phyloP scores from a whole-genome alignment of 371 early-diverging fungal genomes.

The Saksenaea oblongispora region DNA sequence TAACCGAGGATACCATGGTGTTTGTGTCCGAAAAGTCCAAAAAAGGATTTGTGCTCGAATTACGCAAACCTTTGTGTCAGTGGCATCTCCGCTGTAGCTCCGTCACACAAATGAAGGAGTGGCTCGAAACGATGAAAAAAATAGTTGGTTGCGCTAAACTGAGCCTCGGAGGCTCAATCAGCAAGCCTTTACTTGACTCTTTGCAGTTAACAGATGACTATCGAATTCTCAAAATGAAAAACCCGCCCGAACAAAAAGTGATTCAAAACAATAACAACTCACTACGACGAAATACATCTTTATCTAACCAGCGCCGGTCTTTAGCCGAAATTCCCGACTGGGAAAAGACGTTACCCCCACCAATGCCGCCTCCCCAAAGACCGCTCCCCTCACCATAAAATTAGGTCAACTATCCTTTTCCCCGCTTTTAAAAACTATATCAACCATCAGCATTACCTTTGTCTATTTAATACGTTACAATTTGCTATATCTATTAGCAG shows the following conservation, averaged over 20 bases:
- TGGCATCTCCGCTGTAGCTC: conserved; percentile 47
- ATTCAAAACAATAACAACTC: neutral
- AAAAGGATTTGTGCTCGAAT: conserved; percentile 40
- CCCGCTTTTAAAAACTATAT: too few relatives aligned
- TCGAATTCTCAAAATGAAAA: conserved; percentile 21
- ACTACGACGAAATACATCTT: conserved; percentile 12
- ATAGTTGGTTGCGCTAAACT: conserved; percentile 40
- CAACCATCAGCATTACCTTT: too few relatives aligned
- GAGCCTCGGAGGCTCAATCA: conserved; percentile 28
- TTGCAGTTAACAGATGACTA: conserved; percentile 35
- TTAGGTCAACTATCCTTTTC: too few relatives aligned
- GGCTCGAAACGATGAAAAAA: conserved; percentile 47
- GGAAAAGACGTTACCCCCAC: conserved; percentile 40
- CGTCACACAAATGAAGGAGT: conserved; percentile 32
- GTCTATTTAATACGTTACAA: too few relatives aligned
- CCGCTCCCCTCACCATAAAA: neutral
- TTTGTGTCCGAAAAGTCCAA: conserved; percentile 51
- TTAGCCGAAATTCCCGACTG: conserved; percentile 42
- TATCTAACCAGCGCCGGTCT: conserved; percentile 21
- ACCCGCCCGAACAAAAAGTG: conserved; percentile 6
- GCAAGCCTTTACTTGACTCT: conserved; percentile 15
- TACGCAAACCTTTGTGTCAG: conserved; percentile 40
- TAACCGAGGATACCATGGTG: conserved; percentile 45
- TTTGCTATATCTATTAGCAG: too few relatives aligned
- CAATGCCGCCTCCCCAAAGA: conserved; percentile 34